phyloP scores from a whole-genome alignment of 73 alveolate species.

The Paramecium pentaurelia region DNA sequence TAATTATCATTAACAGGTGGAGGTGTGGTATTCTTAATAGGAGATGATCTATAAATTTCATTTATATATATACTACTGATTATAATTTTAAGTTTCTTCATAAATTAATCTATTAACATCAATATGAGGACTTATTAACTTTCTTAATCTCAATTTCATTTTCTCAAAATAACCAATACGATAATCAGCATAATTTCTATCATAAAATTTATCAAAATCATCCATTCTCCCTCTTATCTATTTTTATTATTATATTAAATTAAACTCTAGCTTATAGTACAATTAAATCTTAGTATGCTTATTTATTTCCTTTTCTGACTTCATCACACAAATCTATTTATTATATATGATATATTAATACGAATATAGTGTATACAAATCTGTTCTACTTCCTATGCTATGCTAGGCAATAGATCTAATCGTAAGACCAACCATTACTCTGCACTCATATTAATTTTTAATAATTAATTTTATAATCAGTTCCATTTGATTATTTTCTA shows the following conservation, averaged over 20 bases:
- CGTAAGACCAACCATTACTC: slow-evolving; percentile 19
- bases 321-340: slow-evolving; percentile 39
- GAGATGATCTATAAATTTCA: background rate
- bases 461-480: slow-evolving; percentile 1
- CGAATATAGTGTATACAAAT: slow-evolving; percentile 49
- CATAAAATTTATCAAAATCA: slow-evolving; percentile 60
- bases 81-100: slow-evolving; percentile 46
- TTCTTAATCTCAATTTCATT: slow-evolving; percentile 60
- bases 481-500: background rate
- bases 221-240: slow-evolving; percentile 61
- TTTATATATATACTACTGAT: background rate
- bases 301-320: slow-evolving; percentile 54
- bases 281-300: slow-evolving; percentile 34
- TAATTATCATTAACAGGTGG: background rate
- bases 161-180: slow-evolving; percentile 62
- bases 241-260: background rate
- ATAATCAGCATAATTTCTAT: slow-evolving; percentile 58
- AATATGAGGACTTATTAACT: slow-evolving; percentile 56
- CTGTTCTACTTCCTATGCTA: slow-evolving; percentile 58
- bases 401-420: slow-evolving; percentile 51
- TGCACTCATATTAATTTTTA: background rate
- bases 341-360: background rate
- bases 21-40: background rate
- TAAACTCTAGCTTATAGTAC: slow-evolving; percentile 52
- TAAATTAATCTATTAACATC: slow-evolving; percentile 59